Conservation (phyloP, 78 protist species). For the Polysphondylium violaceum region DNA sequence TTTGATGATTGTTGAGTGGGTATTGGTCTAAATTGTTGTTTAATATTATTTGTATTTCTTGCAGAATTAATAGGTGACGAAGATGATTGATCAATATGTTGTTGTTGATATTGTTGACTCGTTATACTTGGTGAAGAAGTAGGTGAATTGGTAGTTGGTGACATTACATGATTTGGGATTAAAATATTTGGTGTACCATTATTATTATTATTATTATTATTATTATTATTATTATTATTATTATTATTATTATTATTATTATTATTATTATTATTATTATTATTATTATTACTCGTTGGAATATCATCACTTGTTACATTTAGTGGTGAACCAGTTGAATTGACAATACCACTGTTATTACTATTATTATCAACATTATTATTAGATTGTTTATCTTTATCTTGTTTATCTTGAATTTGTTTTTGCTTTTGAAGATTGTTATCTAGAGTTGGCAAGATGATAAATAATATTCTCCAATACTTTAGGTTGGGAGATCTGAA, state of each 20-base stretch:
- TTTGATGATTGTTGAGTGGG: too few relatives aligned
- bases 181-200: too few relatives aligned
- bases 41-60: not conserved
- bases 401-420: not conserved
- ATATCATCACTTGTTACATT: not conserved
- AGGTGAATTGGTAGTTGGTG: too few relatives aligned
- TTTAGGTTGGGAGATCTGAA: constrained; percentile 14
- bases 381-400: not conserved
- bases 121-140: too few relatives aligned
- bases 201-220: constrained; percentile 3
- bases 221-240: constrained; percentile 11
- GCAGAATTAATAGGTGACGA: not conserved
- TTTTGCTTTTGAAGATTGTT: constrained; percentile 3
- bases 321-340: too few relatives aligned
- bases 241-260: constrained; percentile 13
- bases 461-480: constrained; percentile 54
- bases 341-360: too few relatives aligned
- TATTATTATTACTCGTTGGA: not conserved
- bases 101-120: not conserved
- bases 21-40: too few relatives aligned
- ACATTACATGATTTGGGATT: too few relatives aligned
- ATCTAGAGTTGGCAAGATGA: constrained; percentile 37
- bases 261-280: constrained; percentile 16
- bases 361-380: too few relatives aligned
- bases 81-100: not conserved